These are phyloP conservation scores for Thelephora aurantiotincta DNA, from an alignment of 768 basidiomycete genomes.

Conservation along the genomic window DNA sequence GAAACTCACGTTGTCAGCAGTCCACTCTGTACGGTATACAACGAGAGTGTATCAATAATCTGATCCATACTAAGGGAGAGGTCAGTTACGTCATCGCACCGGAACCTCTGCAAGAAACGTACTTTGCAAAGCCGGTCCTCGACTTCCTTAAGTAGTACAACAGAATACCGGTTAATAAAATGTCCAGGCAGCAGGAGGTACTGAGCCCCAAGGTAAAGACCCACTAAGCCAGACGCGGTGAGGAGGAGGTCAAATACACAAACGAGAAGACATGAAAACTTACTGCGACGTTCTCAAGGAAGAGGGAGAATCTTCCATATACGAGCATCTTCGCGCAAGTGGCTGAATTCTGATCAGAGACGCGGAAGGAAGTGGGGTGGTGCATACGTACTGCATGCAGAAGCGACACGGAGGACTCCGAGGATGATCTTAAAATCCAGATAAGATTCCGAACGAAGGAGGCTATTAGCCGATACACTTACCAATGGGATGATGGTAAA, in stretches of 20 bases:
- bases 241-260: too few species aligned
- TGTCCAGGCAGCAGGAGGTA: background rate
- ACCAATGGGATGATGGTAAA: too few species aligned
- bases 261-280: background rate
- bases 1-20: background rate
- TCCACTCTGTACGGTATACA: background rate
- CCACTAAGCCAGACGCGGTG: background rate
- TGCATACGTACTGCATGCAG: too few species aligned
- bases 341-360: too few species aligned
- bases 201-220: background rate
- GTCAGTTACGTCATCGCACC: background rate
- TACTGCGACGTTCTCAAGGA: background rate
- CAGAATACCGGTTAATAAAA: background rate
- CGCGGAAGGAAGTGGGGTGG: too few species aligned
- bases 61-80: background rate
- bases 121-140: background rate
- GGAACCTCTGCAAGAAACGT: background rate
- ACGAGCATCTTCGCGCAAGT: too few species aligned
- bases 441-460: too few species aligned
- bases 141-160: background rate
- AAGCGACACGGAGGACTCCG: too few species aligned
- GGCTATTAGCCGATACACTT: too few species aligned
- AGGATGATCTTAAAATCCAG: too few species aligned
- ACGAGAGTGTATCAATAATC: background rate
- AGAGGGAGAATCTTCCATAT: background rate